phyloP scores from a whole-genome alignment of 2,329 filamentous ascomycete genomes.

The Nakataea oryzae region DNA sequence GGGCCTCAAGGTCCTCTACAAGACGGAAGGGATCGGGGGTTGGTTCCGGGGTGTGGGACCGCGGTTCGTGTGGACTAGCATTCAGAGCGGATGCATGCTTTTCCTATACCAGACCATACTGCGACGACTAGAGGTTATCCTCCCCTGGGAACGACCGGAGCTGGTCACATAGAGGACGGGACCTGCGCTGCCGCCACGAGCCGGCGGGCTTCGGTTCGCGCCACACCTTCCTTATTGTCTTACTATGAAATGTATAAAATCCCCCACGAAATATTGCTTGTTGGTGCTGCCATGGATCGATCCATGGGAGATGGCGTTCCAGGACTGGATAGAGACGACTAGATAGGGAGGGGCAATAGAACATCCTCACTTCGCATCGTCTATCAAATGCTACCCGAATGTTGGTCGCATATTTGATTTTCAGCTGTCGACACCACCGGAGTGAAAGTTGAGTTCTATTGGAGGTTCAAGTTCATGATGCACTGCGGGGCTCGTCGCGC shows the following conservation, averaged over 20 bases:
- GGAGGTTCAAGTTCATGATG: too few species aligned
- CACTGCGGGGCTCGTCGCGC: too few species aligned
- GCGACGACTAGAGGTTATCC: slow-evolving; percentile 56
- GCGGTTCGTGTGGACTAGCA: slow-evolving; percentile 89
- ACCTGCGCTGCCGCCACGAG: not conserved
- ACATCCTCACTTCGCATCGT: slow-evolving; percentile 3
- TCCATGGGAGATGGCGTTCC: slow-evolving; percentile 3
- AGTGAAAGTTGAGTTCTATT: too few species aligned
- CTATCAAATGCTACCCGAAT: not conserved
- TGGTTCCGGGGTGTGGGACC: slow-evolving; percentile 95
- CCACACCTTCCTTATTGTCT: not conserved
- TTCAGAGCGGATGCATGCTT: slow-evolving; percentile 94
- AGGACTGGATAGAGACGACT: slow-evolving; percentile 1
- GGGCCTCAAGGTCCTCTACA: slow-evolving; percentile 80
- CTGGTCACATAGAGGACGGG: slow-evolving; percentile 2
- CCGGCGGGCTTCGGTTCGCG: not conserved
- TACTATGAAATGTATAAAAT: slow-evolving; percentile 2
- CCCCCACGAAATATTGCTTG: not conserved
- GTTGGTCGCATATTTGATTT: not conserved
- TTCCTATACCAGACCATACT: slow-evolving; percentile 87
- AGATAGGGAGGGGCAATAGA: slow-evolving; percentile 2
- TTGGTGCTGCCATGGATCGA: not conserved
- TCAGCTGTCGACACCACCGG: not conserved
- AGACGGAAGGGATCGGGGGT: slow-evolving; percentile 74
- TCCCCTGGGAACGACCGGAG: slow-evolving; percentile 21